Evolutionary conservation across 2,329 filamentous ascomycete species (phyloP), one percentile per base, ranked within the genome.

Genomic region (Sporothrix globosa): DNA sequence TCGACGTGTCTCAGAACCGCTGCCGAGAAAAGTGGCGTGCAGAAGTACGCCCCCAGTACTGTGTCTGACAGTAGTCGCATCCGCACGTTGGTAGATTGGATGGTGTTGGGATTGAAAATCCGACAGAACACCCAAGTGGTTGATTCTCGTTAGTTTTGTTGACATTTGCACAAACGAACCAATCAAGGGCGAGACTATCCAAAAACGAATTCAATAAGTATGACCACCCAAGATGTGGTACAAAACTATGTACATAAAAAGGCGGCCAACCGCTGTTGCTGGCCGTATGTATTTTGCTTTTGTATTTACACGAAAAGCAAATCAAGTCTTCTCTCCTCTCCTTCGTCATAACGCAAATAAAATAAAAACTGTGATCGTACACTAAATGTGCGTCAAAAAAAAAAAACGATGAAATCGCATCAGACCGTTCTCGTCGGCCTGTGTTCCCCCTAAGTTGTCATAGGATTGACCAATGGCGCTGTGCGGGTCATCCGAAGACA

Each of bases 311-410:
- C 44, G 5, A 2, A 13, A 50, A 65, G 48, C 48, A 10, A 14
- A 44, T 4, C 34, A 34, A 34, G 48, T 30, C n/a, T 9, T n/a
- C 65, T 13, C 9, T 39, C n/a, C n/a, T 27, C 63, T 53, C 46
- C 63, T 56, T 17, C 39, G 52, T 68, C 66, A 46, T 68, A n/a
- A 56, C 21, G 52, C 11, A 13, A 44, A 17, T 44, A 44, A 44
- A 44, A 60, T 24, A 21, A 60, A 60, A n/a, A 17, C n/a, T 46
- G 39, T 52, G 54, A 52, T 69, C 48, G 67, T 52, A 53, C 39
- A 50, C 9, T 27, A 34, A 56, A n/a, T 13, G 39, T 44, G 65
- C 17, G 21, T 61, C n/a, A 46, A 39, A 61, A 41, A 24, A 39
- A 39, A 39, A 21, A 46, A 13, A 14, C 41, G 44, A 50, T 27